phyloP scores from a whole-genome alignment of 768 basidiomycete genomes.

The Suillus spraguei region DNA sequence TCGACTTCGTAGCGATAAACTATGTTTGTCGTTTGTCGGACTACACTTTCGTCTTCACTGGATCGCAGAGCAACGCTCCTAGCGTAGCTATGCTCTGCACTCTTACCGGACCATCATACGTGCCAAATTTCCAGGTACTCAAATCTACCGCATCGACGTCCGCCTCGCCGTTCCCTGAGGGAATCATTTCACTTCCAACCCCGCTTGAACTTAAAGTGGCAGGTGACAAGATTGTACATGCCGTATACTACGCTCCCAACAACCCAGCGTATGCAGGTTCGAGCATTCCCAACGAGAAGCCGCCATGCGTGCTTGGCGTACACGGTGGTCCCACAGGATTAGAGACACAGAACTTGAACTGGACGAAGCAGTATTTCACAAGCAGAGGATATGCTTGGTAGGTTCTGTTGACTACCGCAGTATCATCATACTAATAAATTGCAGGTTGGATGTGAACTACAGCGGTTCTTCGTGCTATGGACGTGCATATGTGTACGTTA shows the following conservation, averaged over 20 bases:
- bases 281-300: conserved; percentile 49
- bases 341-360: conserved; percentile 47
- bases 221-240: conserved; percentile 45
- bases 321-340: conserved; percentile 73
- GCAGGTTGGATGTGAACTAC: conserved; percentile 78
- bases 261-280: conserved; percentile 58
- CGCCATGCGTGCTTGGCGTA: conserved; percentile 62
- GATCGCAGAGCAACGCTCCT: conserved; percentile 9
- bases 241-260: conserved; percentile 61
- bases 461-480: conserved; percentile 77
- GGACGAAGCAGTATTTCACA: conserved; percentile 64
- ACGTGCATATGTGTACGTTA: conserved; percentile 53
- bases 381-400: conserved; percentile 72
- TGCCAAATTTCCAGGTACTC: conserved; percentile 12
- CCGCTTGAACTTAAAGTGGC: conserved; percentile 12
- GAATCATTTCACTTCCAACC: conserved; percentile 23
- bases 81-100: conserved; percentile 10
- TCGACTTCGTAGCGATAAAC: conserved; percentile 5
- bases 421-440: conserved; percentile 18
- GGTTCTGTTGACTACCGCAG: conserved; percentile 11
- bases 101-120: conserved; percentile 10
- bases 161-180: conserved; percentile 13
- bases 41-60: conserved; percentile 2
- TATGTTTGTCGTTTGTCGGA: conserved; percentile 1
- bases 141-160: conserved; percentile 12